These are phyloP conservation scores for Leptomonas pyrrhocoris DNA, from an alignment of 208 protist species.

Conservation along the genomic window DNA sequence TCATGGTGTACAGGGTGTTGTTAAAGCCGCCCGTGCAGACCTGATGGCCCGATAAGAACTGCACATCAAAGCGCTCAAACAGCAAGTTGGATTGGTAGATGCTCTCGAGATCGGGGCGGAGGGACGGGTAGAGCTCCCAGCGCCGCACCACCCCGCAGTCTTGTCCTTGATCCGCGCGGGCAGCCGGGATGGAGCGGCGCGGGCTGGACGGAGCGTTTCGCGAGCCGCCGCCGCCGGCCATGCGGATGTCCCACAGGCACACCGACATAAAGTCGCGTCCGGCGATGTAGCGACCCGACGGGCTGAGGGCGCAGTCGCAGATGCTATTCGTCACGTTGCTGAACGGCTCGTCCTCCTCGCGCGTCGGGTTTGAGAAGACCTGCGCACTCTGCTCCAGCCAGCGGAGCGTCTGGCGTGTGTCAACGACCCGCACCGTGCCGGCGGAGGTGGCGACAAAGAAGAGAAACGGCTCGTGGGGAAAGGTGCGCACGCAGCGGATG, in stretches of 20 bases:
- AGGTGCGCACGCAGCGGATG: slow-evolving; percentile 63
- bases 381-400: slow-evolving; percentile 69
- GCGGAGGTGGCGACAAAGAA: slow-evolving; percentile 78
- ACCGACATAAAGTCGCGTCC: slow-evolving; percentile 82
- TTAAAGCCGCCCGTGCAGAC: slow-evolving; percentile 81
- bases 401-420: slow-evolving; percentile 79
- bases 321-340: slow-evolving; percentile 67
- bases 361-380: slow-evolving; percentile 61
- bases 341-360: slow-evolving; percentile 50
- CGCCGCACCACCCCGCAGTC: slow-evolving; percentile 51
- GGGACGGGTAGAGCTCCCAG: slow-evolving; percentile 80
- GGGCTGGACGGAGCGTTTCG: slow-evolving; percentile 32
- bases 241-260: slow-evolving; percentile 85
- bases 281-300: slow-evolving; percentile 81
- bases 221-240: slow-evolving; percentile 27
- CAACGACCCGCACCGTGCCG: slow-evolving; percentile 77
- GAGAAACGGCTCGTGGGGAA: slow-evolving; percentile 85
- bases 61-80: slow-evolving; percentile 73
- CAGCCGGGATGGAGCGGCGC: neutral
- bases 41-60: slow-evolving; percentile 64
- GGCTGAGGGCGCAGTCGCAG: slow-evolving; percentile 82
- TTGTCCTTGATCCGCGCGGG: neutral
- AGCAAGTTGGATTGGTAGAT: slow-evolving; percentile 71
- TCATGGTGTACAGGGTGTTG: slow-evolving; percentile 70
- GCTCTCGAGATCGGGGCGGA: slow-evolving; percentile 63